Evolutionary conservation across 345 rosid genomes (phyloP).

Genomic region (Pugionium dolabratum): DNA sequence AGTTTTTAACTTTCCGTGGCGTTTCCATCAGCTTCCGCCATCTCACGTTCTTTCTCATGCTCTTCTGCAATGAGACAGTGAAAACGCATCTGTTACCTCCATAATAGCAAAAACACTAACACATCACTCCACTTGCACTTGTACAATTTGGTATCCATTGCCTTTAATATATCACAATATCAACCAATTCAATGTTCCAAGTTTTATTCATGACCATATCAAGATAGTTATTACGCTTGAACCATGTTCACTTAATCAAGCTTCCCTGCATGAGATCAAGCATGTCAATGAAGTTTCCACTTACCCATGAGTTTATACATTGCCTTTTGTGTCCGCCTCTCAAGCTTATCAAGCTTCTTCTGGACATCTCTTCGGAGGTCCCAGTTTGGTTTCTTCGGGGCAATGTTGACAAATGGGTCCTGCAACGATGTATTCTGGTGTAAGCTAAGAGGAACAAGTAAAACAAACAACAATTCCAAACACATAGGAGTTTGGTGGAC

Average conservation of each 20-base stretch:
- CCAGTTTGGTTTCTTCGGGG: constrained; percentile 99
- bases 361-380: constrained; percentile 90
- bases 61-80: constrained; percentile 53
- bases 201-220: constrained; percentile 1
- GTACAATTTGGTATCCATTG: background rate
- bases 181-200: background rate
- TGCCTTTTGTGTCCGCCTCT: constrained; percentile 84
- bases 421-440: constrained; percentile 20
- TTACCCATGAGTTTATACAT: constrained; percentile 76
- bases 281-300: constrained; percentile 29
- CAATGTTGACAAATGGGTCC: constrained; percentile 96
- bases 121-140: background rate
- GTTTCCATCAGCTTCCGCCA: constrained; percentile 47
- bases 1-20: constrained; percentile 38
- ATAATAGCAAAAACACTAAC: background rate
- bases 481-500: constrained; percentile 4
- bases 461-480: constrained; percentile 2
- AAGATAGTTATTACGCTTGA: background rate
- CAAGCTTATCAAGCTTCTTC: constrained; percentile 96
- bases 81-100: constrained; percentile 8
- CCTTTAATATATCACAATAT: constrained; percentile 1
- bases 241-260: background rate
- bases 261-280: constrained; percentile 3
- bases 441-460: constrained; percentile 8
- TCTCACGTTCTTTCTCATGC: constrained; percentile 60